Base-by-base conservation (phyloP, 2,329 filamentous ascomycete genomes). In the Ophiostoma angusticollis region DNA sequence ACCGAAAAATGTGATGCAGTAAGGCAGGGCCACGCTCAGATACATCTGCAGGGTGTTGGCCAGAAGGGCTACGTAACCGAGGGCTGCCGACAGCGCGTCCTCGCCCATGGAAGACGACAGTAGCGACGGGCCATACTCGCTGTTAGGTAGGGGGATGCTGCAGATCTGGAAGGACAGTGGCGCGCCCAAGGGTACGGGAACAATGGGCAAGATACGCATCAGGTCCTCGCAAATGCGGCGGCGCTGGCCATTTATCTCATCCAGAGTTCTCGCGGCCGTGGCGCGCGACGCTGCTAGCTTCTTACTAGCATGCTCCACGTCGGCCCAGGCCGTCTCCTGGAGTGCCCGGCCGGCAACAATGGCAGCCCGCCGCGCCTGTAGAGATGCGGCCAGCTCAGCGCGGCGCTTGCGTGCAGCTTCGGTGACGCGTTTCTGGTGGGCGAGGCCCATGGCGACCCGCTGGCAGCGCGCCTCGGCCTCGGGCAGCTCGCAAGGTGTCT, bases 191-290 rank as follows among this genome's bases (percentile, higher is more conserved):
- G 65, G 60, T 2, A 58, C 52, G 0, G 86, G 80, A 8, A 77
- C 72, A 43, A 98, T 93, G 4, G 81, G 78, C 54, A 87, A 95
- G 41, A 95, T 83, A 35, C 65, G 63, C 11, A 76, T 64, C 0
- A 98, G 65, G 47, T 94, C 86, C 48, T 91, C 79, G 56, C 85
- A 87, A 40, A 96, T 84, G 25, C 91, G 80, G 12, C 87, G 76
- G 17, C 87, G 74, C 57, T 96, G 91, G n/a, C 82, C 84, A 42
- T 71, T 75, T n/a, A 85, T 80, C 16, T 77, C 73, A 36, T 80
- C 75, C 30, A 67, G 66, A 0, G 72, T 77, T 34, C 68, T 59
- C 4, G 65, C 63, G 1, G 81, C 58, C 1, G 79, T 62, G 5
- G 63, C 58, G 25, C 66, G 65, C 11, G 74, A 76, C 1, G 70